phyloP scores from a whole-genome alignment of 495 filamentous ascomycete genomes.

The Penicillium cataractarum region DNA sequence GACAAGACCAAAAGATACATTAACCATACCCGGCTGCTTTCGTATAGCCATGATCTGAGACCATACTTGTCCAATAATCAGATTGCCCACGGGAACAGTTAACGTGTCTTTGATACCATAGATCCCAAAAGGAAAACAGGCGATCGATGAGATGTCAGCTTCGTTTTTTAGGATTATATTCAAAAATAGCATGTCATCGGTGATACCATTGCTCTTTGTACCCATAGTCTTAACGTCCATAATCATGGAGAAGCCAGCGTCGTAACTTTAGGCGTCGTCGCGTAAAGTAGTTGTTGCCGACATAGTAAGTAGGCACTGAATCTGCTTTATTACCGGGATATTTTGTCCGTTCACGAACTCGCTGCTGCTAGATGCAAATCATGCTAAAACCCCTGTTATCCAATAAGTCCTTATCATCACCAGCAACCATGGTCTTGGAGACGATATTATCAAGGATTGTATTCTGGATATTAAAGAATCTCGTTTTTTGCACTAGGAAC shows the following conservation, averaged over 20 bases:
- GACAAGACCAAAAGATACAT: too few species aligned
- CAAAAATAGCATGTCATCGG: constrained; percentile 57
- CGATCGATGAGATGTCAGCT: constrained; percentile 46
- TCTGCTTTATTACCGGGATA: constrained; percentile 16
- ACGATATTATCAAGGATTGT: constrained; percentile 13
- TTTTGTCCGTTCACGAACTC: not conserved
- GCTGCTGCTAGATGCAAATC: not conserved
- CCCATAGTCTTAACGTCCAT: constrained; percentile 69
- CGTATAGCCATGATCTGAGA: constrained; percentile 80
- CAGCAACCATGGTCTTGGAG: constrained; percentile 12
- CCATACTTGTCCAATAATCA: constrained; percentile 83
- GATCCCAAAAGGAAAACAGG: constrained; percentile 84
- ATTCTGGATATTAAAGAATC: constrained; percentile 19
- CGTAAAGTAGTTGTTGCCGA: constrained; percentile 12
- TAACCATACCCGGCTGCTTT: too few species aligned
- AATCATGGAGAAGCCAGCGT: constrained; percentile 43
- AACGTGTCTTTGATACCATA: constrained; percentile 79
- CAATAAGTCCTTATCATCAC: constrained; percentile 44
- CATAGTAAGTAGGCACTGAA: not conserved
- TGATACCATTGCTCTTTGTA: constrained; percentile 65
- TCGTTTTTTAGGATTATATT: constrained; percentile 66
- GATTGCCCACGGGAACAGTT: constrained; percentile 58
- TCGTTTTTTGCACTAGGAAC: constrained; percentile 23
- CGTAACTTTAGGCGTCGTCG: constrained; percentile 33
- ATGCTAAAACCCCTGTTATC: constrained; percentile 52